Base-by-base conservation (phyloP, 139 green algal species). In the Chlamydomonas schloesseri region DNA sequence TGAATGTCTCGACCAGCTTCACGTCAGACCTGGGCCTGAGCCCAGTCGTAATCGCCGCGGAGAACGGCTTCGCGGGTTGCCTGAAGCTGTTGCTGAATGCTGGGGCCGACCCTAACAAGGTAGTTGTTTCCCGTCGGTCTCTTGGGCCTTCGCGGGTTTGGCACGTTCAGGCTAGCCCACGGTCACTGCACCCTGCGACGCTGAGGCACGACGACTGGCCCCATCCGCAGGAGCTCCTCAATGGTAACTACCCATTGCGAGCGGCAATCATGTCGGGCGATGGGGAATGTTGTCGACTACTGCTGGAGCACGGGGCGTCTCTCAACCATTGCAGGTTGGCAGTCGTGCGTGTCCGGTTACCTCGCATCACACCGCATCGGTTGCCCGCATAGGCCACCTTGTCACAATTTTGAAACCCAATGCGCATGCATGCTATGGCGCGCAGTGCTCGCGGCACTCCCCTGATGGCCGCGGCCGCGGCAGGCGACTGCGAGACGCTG, bases 181-280 rank as follows among this genome's bases (percentile, higher is more conserved):
- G n/a, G n/a, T n/a, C n/a, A n/a, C n/a, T n/a, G n/a, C n/a, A n/a
- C n/a, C n/a, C n/a, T n/a, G n/a, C n/a, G n/a, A n/a, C n/a, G n/a
- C n/a, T n/a, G n/a, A n/a, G 42, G 6, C 42, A 50, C 42, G 6
- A 5, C 42, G 42, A 8, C 42, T 50, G 42, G n/a, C 42, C 42
- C 6, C 8, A 13, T 50, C 42, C 42, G 8, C 42, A 50, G 42
- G 81, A 78, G 34, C 53, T 71, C 5, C 50, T 5, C 36, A 87
- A 87, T 28, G 81, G 81, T 2, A 87, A 87, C 34, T 80, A 79
- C n/a, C 81, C 81, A 1, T 28, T 87, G 26, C 53, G 81, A 9
- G 81, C 50, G 3, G 79, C 79, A 31, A 85, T 85, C 50, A 21
- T 85, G 28, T 69, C 67, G 2, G 79, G 79, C 3, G 79, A 85